A percentile compares a stretch with the other conserved stretches of the same genome.
phyloP scores from a whole-genome alignment of 306 rosid genomes.

The Trifolium subterraneum region DNA sequence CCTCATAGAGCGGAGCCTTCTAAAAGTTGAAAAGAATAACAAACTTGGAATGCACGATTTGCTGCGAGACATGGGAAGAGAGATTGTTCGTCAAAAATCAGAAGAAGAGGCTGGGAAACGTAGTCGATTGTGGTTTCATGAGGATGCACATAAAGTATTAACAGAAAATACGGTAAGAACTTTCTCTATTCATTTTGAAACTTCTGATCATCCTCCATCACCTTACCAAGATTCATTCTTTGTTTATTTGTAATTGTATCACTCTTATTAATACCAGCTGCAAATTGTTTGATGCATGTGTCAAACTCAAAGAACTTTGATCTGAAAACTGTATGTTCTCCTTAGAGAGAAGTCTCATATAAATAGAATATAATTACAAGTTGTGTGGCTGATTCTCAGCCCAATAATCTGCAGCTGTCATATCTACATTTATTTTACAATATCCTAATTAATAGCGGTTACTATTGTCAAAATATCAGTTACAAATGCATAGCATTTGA shows the following conservation, averaged over 20 bases:
- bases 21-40: not conserved
- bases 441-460: too few species aligned
- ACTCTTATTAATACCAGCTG: not conserved
- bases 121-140: constrained; percentile 6
- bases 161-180: not conserved
- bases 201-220: not conserved
- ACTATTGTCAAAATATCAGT: too few species aligned
- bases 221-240: not conserved
- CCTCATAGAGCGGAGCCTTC: not conserved
- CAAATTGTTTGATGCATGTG: not conserved
- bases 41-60: constrained; percentile 6
- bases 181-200: not conserved
- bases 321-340: too few species aligned
- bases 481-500: too few species aligned
- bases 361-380: too few species aligned
- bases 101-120: not conserved
- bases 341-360: too few species aligned
- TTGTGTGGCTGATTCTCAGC: too few species aligned
- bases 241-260: not conserved
- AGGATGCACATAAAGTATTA: not conserved
- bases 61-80: constrained; percentile 11
- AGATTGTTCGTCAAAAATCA: not conserved
- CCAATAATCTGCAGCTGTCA: too few species aligned
- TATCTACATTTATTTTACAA: too few species aligned
- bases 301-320: too few species aligned